Percentiles rank a stretch among this genome's conserved stretches.
phyloP scores from a whole-genome alignment of 1,284 basidiomycete species.

The Heterobasidion occidentale region DNA sequence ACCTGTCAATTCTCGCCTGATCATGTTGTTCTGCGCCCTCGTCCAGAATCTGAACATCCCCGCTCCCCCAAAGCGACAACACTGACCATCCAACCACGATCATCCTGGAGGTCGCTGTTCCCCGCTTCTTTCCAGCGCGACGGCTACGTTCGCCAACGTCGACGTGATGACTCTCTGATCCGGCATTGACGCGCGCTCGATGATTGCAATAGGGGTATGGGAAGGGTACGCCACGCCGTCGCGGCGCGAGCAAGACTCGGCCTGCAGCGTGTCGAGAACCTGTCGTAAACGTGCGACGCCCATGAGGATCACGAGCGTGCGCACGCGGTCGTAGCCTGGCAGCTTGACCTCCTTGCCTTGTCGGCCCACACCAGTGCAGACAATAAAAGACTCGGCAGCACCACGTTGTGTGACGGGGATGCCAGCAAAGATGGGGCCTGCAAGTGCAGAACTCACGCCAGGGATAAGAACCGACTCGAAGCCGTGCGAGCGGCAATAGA shows the following conservation, averaged over 20 bases:
- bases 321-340: slow-evolving; percentile 78
- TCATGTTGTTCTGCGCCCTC: slow-evolving; percentile 37
- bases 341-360: slow-evolving; percentile 79
- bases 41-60: slow-evolving; percentile 45
- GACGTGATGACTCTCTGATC: slow-evolving; percentile 86
- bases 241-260: slow-evolving; percentile 17
- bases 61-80: slow-evolving; percentile 47
- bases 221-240: slow-evolving; percentile 66
- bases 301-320: slow-evolving; percentile 88
- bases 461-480: slow-evolving; percentile 83
- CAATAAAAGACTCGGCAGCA: slow-evolving; percentile 80
- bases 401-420: slow-evolving; percentile 96
- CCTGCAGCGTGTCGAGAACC: slow-evolving; percentile 59
- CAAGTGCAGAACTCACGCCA: slow-evolving; percentile 83
- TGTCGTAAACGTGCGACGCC: slow-evolving; percentile 82
- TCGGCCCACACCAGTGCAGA: slow-evolving; percentile 92
- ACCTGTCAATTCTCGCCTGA: slow-evolving; percentile 40
- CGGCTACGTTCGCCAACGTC: slow-evolving; percentile 68
- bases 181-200: slow-evolving; percentile 87
- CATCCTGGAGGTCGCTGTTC: slow-evolving; percentile 93
- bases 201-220: slow-evolving; percentile 82
- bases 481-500: slow-evolving; percentile 83
- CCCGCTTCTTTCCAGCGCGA: slow-evolving; percentile 66
- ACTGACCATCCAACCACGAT: slow-evolving; percentile 93
- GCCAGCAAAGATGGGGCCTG: slow-evolving; percentile 82